These are phyloP conservation scores for Mortierella sp. DNA, from an alignment of 371 early-diverging fungal species.

Conservation along the genomic window DNA sequence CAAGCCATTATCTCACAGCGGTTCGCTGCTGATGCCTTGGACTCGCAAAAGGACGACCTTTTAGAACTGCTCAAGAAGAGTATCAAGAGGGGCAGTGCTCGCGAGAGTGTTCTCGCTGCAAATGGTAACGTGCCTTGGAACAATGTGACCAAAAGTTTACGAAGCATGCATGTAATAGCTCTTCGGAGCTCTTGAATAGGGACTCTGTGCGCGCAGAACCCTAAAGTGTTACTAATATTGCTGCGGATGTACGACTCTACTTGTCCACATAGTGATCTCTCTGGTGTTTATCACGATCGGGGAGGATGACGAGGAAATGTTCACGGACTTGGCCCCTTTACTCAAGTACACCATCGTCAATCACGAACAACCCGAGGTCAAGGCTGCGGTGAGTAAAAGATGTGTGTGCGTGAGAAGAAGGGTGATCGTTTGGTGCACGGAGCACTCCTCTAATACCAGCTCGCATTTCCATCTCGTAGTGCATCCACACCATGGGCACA, in stretches of 20 bases:
- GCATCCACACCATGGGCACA: slow-evolving; percentile 64
- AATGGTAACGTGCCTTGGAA: slow-evolving; percentile 49
- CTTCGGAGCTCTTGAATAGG: no score
- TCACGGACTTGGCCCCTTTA: slow-evolving; percentile 61
- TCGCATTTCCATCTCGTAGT: slow-evolving; percentile 27
- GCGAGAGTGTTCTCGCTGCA: slow-evolving; percentile 71
- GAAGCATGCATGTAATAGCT: no score
- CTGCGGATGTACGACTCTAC: neutral
- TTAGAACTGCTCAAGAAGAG: slow-evolving; percentile 69
- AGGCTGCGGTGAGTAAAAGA: slow-evolving; percentile 50
- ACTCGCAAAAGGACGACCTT: slow-evolving; percentile 53
- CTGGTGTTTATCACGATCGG: slow-evolving; percentile 78
- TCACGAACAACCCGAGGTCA: slow-evolving; percentile 57
- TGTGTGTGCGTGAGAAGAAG: neutral
- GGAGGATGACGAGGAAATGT: slow-evolving; percentile 69
- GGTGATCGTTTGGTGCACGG: neutral
- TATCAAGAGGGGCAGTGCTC: slow-evolving; percentile 59
- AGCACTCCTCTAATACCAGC: neutral
- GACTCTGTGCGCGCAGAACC: no score
- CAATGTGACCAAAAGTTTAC: neutral
- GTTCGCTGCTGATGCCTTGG: slow-evolving; percentile 60
- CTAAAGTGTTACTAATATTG: no score
- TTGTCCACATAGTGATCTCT: slow-evolving; percentile 57
- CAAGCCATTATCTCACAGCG: slow-evolving; percentile 58
- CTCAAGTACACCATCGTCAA: slow-evolving; percentile 62